Base-by-base conservation (phyloP, 2,329 filamentous ascomycete species). In the Alternaria dauci region DNA sequence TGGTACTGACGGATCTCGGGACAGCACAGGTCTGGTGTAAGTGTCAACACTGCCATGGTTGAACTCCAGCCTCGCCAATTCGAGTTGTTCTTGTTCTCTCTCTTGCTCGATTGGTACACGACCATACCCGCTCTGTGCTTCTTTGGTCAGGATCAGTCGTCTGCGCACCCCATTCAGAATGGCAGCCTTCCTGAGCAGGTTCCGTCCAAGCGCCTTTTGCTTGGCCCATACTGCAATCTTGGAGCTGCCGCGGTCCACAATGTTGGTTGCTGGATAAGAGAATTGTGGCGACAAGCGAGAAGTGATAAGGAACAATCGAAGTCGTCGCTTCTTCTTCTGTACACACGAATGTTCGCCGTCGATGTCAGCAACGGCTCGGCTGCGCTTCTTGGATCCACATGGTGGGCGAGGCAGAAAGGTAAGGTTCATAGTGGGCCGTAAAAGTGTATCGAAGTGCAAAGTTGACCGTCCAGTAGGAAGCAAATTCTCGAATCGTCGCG, bases 241-340 rank as follows among this genome's bases (percentile, higher is more conserved):
- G 44, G 79, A 80, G 12, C 80, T 82, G 57, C 87, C 88, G 26
- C 88, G 85, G 74, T 89, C 87, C 53, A 89, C 82, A 58, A 91
- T 90, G 69, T 92, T 89, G 43, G 89, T 88, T 3, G 90, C 88
- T 0, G 90, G 90, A 28, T 86, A 82, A 0, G 89, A 91, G 76
- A 87, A 92, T 1, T 90, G 89, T 48, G 83, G 85, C 9, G 89
- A 91, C 0, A 92, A 86, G 8, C 89, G 85, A 20, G 89, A 91
- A 1, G 90, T 92, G 71, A 91, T 86, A 43, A 92, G 82, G 47
- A 77, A 74, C 2, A 87, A 80, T 1, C 88, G 84, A 4, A 92
- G 79, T 4, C 90, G 84, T 25, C 90, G 86, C 76, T 92, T 92
- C 81, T 93, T 92, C 66, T 78, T 78, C 39, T 76, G 67, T 82